These are phyloP conservation scores for Chalciporus piperatus DNA, from an alignment of 768 basidiomycete species.

Conservation along the genomic window DNA sequence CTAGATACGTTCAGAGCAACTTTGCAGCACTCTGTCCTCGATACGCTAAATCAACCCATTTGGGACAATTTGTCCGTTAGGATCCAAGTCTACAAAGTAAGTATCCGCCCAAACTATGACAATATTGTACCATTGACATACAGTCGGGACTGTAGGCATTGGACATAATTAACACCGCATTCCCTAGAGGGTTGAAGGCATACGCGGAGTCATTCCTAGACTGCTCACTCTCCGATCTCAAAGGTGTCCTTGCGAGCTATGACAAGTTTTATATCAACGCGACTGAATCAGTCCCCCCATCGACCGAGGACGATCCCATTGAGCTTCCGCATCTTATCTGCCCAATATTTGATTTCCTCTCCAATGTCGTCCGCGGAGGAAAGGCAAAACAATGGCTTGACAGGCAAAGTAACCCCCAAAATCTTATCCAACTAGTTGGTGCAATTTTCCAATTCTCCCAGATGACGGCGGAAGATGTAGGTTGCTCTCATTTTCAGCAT, in stretches of 20 bases:
- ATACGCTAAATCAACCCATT: slow-evolving; percentile 52
- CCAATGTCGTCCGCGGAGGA: slow-evolving; percentile 61
- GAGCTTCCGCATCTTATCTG: slow-evolving; percentile 76
- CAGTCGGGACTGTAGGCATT: slow-evolving; percentile 55
- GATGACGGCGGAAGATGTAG: slow-evolving; percentile 88
- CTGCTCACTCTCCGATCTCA: slow-evolving; percentile 58
- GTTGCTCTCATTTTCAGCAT: slow-evolving; percentile 21
- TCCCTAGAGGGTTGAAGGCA: slow-evolving; percentile 67
- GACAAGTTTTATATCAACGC: slow-evolving; percentile 58
- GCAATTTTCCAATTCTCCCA: slow-evolving; percentile 70
- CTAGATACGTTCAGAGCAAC: slow-evolving; percentile 85
- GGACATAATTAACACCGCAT: slow-evolving; percentile 75
- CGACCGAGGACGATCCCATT: slow-evolving; percentile 73
- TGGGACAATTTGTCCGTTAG: slow-evolving; percentile 85
- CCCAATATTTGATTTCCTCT: slow-evolving; percentile 78
- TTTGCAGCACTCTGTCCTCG: slow-evolving; percentile 58
- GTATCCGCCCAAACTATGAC: slow-evolving; percentile 1
- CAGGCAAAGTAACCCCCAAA: slow-evolving; percentile 17
- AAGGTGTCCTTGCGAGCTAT: slow-evolving; percentile 57
- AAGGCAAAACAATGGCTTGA: slow-evolving; percentile 66
- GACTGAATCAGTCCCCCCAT: slow-evolving; percentile 52
- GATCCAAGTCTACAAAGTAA: slow-evolving; percentile 83
- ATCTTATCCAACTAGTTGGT: slow-evolving; percentile 49
- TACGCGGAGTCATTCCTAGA: slow-evolving; percentile 61
- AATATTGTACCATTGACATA: slow-evolving; percentile 1